Conservation (phyloP, 768 basidiomycete species). For the Tylopilus felleus region DNA sequence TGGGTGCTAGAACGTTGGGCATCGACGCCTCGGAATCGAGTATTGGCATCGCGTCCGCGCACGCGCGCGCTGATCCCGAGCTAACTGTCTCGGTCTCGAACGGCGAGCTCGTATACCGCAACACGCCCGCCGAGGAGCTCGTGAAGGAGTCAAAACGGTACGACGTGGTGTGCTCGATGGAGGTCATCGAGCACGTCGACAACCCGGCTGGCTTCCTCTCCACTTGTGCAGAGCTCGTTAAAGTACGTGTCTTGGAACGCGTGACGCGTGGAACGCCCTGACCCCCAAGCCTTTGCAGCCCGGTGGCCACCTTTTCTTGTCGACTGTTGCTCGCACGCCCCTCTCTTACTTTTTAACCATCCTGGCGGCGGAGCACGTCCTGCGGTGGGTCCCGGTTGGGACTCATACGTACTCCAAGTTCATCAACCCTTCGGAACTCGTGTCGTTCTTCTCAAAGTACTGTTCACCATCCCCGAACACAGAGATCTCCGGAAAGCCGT, state of each 20-base stretch:
- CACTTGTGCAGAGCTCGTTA: slow-evolving; percentile 80
- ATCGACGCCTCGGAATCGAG: slow-evolving; percentile 90
- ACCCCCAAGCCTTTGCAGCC: slow-evolving; percentile 50
- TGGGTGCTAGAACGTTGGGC: slow-evolving; percentile 86
- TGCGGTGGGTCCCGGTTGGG: slow-evolving; percentile 76
- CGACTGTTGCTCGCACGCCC: slow-evolving; percentile 87
- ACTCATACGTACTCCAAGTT: slow-evolving; percentile 94
- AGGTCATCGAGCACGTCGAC: slow-evolving; percentile 97
- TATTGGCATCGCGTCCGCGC: slow-evolving; percentile 77
- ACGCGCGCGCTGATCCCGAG: slow-evolving; percentile 73
- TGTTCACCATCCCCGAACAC: slow-evolving; percentile 24
- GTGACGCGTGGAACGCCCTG: slow-evolving; percentile 1
- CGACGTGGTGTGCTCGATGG: slow-evolving; percentile 96
- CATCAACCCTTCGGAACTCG: slow-evolving; percentile 81
- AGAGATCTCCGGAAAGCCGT: slow-evolving; percentile 35
- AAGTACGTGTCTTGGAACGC: slow-evolving; percentile 47
- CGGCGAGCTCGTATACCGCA: slow-evolving; percentile 57
- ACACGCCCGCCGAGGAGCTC: slow-evolving; percentile 73
- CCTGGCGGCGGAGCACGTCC: slow-evolving; percentile 75
- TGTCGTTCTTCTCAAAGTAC: slow-evolving; percentile 74
- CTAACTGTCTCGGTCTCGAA: slow-evolving; percentile 36
- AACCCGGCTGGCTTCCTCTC: slow-evolving; percentile 82
- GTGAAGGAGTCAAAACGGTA: slow-evolving; percentile 62
- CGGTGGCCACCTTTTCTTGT: slow-evolving; percentile 92
- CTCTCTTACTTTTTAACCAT: slow-evolving; percentile 70